Evolutionary conservation across 805 yeast species (phyloP).

Genomic region (Priceomyces castillae): DNA sequence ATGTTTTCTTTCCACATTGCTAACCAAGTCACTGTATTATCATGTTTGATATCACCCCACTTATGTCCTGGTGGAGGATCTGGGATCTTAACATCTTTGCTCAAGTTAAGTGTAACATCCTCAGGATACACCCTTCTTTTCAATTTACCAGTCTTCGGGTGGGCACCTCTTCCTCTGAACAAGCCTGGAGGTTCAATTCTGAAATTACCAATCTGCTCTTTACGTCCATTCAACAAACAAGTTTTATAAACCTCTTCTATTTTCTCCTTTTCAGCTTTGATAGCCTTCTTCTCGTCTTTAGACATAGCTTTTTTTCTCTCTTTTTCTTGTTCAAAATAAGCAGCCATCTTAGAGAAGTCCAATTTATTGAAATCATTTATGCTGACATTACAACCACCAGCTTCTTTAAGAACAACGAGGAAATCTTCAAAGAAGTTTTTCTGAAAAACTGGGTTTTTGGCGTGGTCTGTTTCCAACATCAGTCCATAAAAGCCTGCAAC

Average conservation of each 20-base stretch:
- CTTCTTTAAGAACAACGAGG: conserved; percentile 59
- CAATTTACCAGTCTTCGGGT: conserved; percentile 90
- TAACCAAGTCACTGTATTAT: conserved; percentile 89
- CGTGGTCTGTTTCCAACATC: conserved; percentile 83
- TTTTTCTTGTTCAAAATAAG: conserved; percentile 64
- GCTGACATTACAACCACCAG: conserved; percentile 56
- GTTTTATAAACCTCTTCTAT: conserved; percentile 77
- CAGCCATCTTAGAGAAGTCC: conserved; percentile 74
- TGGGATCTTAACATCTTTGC: conserved; percentile 71
- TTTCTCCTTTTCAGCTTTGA: conserved; percentile 70
- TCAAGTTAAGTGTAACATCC: conserved; percentile 79
- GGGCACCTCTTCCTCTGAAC: conserved; percentile 95
- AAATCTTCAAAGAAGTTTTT: conserved; percentile 86
- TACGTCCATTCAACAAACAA: conserved; percentile 81
- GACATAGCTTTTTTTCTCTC: conserved; percentile 70
- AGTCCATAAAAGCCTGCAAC: conserved; percentile 96
- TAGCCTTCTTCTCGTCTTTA: conserved; percentile 68
- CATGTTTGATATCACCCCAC: conserved; percentile 91
- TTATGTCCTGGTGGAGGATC: conserved; percentile 80
- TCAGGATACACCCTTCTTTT: conserved; percentile 87
- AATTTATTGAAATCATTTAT: conserved; percentile 62
- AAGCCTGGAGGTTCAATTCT: conserved; percentile 95
- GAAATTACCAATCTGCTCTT: conserved; percentile 90
- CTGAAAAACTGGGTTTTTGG: conserved; percentile 80
- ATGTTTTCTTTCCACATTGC: conserved; percentile 98